These are phyloP conservation scores for Aspergillus asperescens DNA, from an alignment of 495 filamentous ascomycete species.

Conservation along the genomic window DNA sequence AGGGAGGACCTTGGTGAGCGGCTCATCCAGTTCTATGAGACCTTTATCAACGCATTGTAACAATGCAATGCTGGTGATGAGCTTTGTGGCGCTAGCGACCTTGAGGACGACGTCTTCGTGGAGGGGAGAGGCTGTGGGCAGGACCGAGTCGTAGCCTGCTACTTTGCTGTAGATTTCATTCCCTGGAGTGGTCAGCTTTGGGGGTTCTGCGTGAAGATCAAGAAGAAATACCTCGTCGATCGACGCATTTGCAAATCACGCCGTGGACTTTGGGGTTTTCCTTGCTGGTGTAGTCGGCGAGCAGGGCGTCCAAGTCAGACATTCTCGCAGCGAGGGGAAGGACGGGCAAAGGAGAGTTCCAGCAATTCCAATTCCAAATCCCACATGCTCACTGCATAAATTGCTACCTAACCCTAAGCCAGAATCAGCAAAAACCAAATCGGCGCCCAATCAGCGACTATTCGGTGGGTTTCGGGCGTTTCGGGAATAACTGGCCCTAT, in stretches of 20 bases:
- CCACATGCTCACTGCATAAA: too few species aligned
- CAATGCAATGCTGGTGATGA: slow-evolving; percentile 13
- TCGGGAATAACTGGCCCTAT: too few species aligned
- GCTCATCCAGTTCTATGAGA: slow-evolving; percentile 35
- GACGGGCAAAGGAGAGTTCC: too few species aligned
- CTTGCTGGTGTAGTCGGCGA: slow-evolving; percentile 4
- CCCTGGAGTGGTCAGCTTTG: background rate
- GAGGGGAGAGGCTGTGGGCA: background rate
- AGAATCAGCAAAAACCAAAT: too few species aligned
- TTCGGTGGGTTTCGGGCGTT: too few species aligned
- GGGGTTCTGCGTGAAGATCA: background rate
- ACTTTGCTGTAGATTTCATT: slow-evolving; percentile 11
- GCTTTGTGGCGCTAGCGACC: slow-evolving; percentile 20
- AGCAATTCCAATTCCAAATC: too few species aligned
- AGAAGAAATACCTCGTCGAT: background rate
- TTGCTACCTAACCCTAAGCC: too few species aligned
- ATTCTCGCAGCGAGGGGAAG: too few species aligned
- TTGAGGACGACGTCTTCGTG: slow-evolving; percentile 21
- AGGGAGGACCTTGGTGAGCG: slow-evolving; percentile 35
- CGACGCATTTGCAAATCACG: slow-evolving; percentile 9
- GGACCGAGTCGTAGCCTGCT: slow-evolving; percentile 1
- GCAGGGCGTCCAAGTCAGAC: slow-evolving; percentile 10
- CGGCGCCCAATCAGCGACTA: too few species aligned
- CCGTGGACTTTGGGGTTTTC: slow-evolving; percentile 7
- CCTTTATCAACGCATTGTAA: slow-evolving; percentile 49